Percentiles rank a stretch among this genome's conserved stretches.
These are phyloP conservation scores for Colletotrichum simmondsii DNA, from an alignment of 2,329 filamentous ascomycete genomes.

Conservation along the genomic window DNA sequence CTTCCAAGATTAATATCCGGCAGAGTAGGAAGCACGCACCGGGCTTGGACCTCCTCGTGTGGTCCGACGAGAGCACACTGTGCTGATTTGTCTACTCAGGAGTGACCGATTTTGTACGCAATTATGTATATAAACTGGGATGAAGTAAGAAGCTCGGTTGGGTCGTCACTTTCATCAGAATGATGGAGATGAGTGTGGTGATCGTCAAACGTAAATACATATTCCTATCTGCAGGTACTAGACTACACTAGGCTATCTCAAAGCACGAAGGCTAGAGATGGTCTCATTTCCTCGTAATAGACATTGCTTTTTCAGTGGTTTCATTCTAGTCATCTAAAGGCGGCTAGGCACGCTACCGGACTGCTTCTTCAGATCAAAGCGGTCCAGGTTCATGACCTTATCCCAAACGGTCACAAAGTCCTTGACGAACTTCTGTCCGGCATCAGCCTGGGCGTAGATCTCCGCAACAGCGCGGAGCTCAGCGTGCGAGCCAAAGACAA, in stretches of 20 bases:
- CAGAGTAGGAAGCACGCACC: too few relatives aligned
- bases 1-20: too few relatives aligned
- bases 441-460: conserved; percentile 73
- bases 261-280: not conserved
- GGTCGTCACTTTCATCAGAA: too few relatives aligned
- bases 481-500: conserved; percentile 79
- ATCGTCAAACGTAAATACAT: not conserved
- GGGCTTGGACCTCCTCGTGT: too few relatives aligned
- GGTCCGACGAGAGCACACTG: too few relatives aligned
- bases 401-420: conserved; percentile 79
- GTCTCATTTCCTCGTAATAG: not conserved
- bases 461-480: conserved; percentile 78
- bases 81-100: too few relatives aligned
- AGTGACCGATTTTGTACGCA: too few relatives aligned
- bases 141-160: too few relatives aligned
- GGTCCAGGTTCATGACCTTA: conserved; percentile 80
- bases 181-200: too few relatives aligned
- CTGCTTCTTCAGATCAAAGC: conserved; percentile 66
- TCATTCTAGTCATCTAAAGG: not conserved
- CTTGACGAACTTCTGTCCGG: conserved; percentile 71
- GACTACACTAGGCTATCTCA: conserved; percentile 3
- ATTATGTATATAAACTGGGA: too few relatives aligned
- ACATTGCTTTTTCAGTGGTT: not conserved
- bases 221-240: not conserved
- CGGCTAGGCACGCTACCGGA: conserved; percentile 13